Percentiles rank a stretch among this genome's conserved stretches.
phyloP scores from a whole-genome alignment of 2,329 filamentous ascomycete genomes.

The Trichoderma cornu-damae region DNA sequence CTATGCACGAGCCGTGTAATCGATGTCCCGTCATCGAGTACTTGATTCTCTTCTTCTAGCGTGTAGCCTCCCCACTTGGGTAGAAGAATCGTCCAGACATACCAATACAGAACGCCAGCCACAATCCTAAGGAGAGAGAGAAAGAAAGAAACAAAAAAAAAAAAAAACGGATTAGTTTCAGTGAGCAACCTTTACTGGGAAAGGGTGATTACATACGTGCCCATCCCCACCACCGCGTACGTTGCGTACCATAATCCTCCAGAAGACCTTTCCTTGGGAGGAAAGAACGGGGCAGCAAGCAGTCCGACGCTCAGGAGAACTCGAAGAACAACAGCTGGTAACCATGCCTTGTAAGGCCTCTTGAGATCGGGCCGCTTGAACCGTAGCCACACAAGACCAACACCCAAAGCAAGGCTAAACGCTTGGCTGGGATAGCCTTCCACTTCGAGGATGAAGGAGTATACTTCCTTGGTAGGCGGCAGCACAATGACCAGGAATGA shows the following conservation, averaged over 20 bases:
- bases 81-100: constrained; percentile 57
- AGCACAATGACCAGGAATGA: constrained; percentile 61
- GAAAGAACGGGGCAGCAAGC: constrained; percentile 58
- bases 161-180: not conserved
- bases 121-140: constrained; percentile 40
- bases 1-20: constrained; percentile 53
- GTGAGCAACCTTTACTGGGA: not conserved
- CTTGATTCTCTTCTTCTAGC: constrained; percentile 56
- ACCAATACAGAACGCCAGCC: constrained; percentile 62
- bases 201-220: constrained; percentile 42
- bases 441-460: constrained; percentile 68
- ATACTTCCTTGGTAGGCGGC: constrained; percentile 60
- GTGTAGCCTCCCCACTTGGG: constrained; percentile 55
- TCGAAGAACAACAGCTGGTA: constrained; percentile 52
- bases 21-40: constrained; percentile 61
- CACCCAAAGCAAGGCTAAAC: constrained; percentile 51
- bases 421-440: constrained; percentile 64
- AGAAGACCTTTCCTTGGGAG: constrained; percentile 44
- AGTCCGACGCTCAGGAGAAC: constrained; percentile 50
- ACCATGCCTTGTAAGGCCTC: constrained; percentile 62
- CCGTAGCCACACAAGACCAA: constrained; percentile 58
- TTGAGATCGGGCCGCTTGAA: constrained; percentile 53
- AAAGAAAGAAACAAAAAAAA: too few species aligned
- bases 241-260: constrained; percentile 49
- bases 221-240: constrained; percentile 49